Percentiles rank a stretch among this genome's conserved stretches.
Conservation (phyloP, 495 filamentous ascomycete species). For the Penicillium bialowiezense region DNA sequence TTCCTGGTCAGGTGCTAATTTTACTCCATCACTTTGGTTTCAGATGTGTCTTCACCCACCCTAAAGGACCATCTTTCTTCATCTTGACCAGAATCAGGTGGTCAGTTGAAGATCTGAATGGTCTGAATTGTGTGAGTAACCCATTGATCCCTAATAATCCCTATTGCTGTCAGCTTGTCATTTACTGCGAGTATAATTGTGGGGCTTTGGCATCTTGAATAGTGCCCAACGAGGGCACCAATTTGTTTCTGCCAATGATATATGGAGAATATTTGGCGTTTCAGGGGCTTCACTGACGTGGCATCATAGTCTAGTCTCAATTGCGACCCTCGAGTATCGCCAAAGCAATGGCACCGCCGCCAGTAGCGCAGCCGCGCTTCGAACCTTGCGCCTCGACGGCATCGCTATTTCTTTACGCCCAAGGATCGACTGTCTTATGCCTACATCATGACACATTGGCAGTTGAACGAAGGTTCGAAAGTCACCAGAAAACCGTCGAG, state of each 20-base stretch:
- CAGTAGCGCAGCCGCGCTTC: constrained; percentile 55
- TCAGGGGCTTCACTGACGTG: no score
- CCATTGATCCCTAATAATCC: not conserved
- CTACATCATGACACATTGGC: constrained; percentile 89
- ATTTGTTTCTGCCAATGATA: no score
- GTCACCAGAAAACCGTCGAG: constrained; percentile 77
- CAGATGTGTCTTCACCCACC: constrained; percentile 21
- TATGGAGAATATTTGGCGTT: no score
- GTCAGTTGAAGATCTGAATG: constrained; percentile 15
- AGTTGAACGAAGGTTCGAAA: constrained; percentile 82
- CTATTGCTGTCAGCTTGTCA: not conserved
- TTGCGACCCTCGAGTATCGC: constrained; percentile 21
- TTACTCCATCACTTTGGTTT: constrained; percentile 5
- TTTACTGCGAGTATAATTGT: not conserved
- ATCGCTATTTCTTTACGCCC: constrained; percentile 81
- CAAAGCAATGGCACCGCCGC: constrained; percentile 42
- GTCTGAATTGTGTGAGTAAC: constrained; percentile 19
- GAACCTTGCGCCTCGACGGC: constrained; percentile 85
- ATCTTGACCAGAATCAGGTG: constrained; percentile 21
- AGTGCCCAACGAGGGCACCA: not conserved
- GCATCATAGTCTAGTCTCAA: constrained; percentile 25
- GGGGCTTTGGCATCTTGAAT: not conserved
- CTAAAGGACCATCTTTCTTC: constrained; percentile 12
- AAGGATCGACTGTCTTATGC: constrained; percentile 73
- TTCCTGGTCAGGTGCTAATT: constrained; percentile 15